phyloP scores from a whole-genome alignment of 371 early-diverging fungal species.

The Mortierella sp. region DNA sequence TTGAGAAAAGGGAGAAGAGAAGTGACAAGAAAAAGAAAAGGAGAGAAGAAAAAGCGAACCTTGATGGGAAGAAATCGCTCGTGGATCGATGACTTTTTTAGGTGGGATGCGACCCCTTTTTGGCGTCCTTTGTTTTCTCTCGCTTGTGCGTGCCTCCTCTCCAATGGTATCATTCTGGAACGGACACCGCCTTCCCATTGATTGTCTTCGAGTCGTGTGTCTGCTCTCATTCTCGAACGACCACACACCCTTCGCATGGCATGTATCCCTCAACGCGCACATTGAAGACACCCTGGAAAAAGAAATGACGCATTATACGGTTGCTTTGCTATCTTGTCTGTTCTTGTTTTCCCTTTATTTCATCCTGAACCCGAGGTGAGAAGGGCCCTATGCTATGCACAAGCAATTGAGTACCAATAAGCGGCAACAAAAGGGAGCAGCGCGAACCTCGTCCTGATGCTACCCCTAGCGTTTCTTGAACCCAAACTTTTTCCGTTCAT shows the following conservation, averaged over 20 bases:
- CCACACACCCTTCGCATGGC: neutral
- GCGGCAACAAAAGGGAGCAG: neutral
- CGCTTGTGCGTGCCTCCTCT: neutral
- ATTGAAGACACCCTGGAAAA: neutral
- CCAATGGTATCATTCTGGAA: neutral
- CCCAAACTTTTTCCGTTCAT: constrained; percentile 95
- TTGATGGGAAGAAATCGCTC: neutral
- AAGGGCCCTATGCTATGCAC: neutral
- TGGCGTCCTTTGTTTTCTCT: too few relatives aligned
- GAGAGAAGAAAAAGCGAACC: neutral
- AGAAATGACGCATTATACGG: neutral
- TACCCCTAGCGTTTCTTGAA: constrained; percentile 72
- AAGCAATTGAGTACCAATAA: neutral
- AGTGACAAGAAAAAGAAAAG: neutral
- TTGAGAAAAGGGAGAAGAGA: neutral
- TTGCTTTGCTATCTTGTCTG: neutral
- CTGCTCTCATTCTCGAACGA: neutral
- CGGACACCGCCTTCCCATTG: neutral
- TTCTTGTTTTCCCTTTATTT: neutral
- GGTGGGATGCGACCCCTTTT: neutral
- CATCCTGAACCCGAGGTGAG: neutral
- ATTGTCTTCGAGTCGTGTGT: neutral
- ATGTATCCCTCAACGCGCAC: neutral
- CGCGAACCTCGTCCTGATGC: neutral
- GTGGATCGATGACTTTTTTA: constrained; percentile 2